Percentiles rank a stretch among this genome's conserved stretches.
These are phyloP conservation scores for Guillardia theta DNA, from an alignment of 78 protist species.

Conservation along the genomic window DNA sequence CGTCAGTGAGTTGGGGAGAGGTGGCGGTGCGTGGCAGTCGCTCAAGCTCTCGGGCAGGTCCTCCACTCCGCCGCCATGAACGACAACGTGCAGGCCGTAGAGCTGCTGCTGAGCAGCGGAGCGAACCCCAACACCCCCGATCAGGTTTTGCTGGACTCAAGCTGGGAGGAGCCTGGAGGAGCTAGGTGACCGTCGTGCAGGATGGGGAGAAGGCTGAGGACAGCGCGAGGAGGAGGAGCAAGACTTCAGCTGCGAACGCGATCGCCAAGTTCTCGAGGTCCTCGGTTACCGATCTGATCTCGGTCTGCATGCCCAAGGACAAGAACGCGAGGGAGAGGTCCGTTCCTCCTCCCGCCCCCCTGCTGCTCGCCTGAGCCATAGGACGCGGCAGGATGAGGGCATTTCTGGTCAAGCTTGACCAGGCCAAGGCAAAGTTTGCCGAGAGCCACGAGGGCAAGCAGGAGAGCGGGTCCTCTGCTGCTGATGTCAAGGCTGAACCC, in stretches of 20 bases:
- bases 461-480: not conserved
- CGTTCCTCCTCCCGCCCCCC: not conserved
- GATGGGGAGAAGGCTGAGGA: constrained; percentile 11
- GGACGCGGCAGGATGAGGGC: not conserved
- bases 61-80: constrained; percentile 4
- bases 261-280: not conserved
- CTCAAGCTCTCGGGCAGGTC: no score
- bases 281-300: no score
- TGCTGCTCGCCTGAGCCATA: not conserved
- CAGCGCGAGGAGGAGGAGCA: not conserved
- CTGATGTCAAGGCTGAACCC: not conserved
- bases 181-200: not conserved
- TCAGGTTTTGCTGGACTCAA: not conserved
- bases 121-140: not conserved
- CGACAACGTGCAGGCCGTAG: not conserved
- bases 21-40: not conserved
- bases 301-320: no score
- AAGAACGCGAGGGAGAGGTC: not conserved
- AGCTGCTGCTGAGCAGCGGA: not conserved
- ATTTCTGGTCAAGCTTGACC: not conserved
- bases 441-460: not conserved
- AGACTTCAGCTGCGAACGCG: not conserved
- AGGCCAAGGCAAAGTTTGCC: not conserved
- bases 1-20: not conserved
- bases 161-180: not conserved